Conservation (phyloP, 106 monocot species). For the Dendrobium chrysotoxum region DNA sequence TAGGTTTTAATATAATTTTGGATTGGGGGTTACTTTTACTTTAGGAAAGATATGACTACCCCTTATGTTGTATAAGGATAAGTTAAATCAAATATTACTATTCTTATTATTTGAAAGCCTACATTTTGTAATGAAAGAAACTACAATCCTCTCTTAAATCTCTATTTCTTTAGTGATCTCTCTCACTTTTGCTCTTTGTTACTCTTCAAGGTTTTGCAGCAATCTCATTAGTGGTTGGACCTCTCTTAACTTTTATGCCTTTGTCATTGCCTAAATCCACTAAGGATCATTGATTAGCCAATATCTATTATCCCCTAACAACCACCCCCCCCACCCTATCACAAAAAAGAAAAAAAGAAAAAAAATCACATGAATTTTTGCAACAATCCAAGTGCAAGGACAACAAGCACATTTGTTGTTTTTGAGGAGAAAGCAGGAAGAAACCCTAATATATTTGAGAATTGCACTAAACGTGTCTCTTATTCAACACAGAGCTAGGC, state of each 20-base stretch:
- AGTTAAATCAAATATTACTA: not conserved
- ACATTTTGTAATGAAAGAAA: not conserved
- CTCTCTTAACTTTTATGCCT: not conserved
- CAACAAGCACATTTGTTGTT: too few relatives aligned
- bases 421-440: too few relatives aligned
- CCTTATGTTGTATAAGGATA: too few relatives aligned
- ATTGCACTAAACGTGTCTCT: too few relatives aligned
- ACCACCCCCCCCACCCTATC: too few relatives aligned
- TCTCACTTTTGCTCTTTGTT: not conserved
- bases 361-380: too few relatives aligned
- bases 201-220: not conserved
- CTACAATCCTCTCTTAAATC: not conserved
- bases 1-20: not conserved
- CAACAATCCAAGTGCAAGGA: too few relatives aligned
- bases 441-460: too few relatives aligned
- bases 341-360: too few relatives aligned
- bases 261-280: not conserved
- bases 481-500: too few relatives aligned
- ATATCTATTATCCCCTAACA: too few relatives aligned
- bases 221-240: not conserved
- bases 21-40: not conserved
- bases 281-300: not conserved
- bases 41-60: too few relatives aligned
- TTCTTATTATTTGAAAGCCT: not conserved
- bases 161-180: not conserved